Evolutionary conservation across 2,329 filamentous ascomycete species (phyloP), one percentile per base, ranked within the genome.

Genomic region (Biscogniauxia sp.): DNA sequence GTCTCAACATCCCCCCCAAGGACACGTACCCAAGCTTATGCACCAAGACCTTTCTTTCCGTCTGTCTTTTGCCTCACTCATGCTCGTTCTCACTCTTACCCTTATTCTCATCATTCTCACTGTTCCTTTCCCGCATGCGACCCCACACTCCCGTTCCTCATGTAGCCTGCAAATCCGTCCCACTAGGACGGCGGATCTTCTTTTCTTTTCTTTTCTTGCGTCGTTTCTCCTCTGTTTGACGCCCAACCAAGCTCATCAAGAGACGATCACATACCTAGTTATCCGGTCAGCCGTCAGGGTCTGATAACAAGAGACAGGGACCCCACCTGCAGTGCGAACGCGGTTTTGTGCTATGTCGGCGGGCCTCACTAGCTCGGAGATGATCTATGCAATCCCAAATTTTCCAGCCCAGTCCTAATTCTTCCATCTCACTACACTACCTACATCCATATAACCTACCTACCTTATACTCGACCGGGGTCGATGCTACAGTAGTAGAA

Each of bases 301-400:
- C 60, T 62, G 45, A 45, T 45, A 45, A 45, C 37, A 45, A 23
- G 28, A 32, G 52, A 59, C 55, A 57, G 58, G 57, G 51, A 61
- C 62, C 54, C 61, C 59, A 65, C 61, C 60, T 63, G 56, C 23
- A 54, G 23, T 57, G 58, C 56, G 17, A 59, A 55, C 64, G 57
- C 63, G 59, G 63, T 63, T 64, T 63, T 63, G 62, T 62, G 57
- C 20, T 54, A 37, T 5, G 49, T 53, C 59, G 57, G 61, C 61
- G 11, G 51, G 51, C 8, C 20, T 54, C 25, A 60, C 61, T 65
- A 59, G 64, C 64, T 61, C 52, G 55, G 56, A 63, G 63, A 55
- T 58, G 64, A 67, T 67, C 65, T 63, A 60, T 63, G 61, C 63
- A 51, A 32, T 49, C 57, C 54, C 55, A 56, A 64, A 61, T 55